These are phyloP conservation scores for Annulohypoxylon maeteangense DNA, from an alignment of 495 filamentous ascomycete species.

Conservation along the genomic window DNA sequence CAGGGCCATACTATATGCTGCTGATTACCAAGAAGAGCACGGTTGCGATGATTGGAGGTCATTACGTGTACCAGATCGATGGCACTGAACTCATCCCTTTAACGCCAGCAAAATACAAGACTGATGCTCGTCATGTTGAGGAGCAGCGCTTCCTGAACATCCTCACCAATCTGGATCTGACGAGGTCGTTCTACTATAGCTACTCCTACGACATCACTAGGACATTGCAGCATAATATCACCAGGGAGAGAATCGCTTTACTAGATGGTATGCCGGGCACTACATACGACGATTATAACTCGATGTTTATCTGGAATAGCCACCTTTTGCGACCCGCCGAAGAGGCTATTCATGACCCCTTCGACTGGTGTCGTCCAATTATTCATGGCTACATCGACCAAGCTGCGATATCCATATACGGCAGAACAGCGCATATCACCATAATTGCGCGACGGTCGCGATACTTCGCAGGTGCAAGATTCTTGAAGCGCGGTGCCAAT, in stretches of 20 bases:
- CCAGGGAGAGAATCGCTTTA: constrained; percentile 76
- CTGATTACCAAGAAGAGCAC: constrained; percentile 95
- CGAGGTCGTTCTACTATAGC: constrained; percentile 95
- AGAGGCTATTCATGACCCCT: constrained; percentile 76
- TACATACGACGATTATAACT: constrained; percentile 76
- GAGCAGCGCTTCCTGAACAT: constrained; percentile 90
- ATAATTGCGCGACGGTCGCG: constrained; percentile 92
- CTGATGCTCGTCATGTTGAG: constrained; percentile 82
- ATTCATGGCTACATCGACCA: constrained; percentile 98
- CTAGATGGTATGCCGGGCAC: constrained; percentile 68
- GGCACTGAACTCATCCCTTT: constrained; percentile 93
- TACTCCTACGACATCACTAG: constrained; percentile 97
- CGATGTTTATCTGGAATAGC: constrained; percentile 98
- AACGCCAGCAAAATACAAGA: constrained; percentile 74
- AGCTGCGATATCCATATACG: constrained; percentile 83
- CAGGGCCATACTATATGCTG: constrained; percentile 97
- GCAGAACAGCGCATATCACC: constrained; percentile 87
- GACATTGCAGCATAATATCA: constrained; percentile 93
- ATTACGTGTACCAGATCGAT: constrained; percentile 95
- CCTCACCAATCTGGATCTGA: constrained; percentile 88
- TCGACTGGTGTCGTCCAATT: constrained; percentile 96
- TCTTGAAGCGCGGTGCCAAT: constrained; percentile 93
- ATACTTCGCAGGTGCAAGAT: constrained; percentile 93
- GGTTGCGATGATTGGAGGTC: constrained; percentile 94
- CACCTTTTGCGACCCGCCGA: constrained; percentile 84